A percentile compares a stretch with the other conserved stretches of the same genome.
phyloP scores from a whole-genome alignment of 345 rosid genomes.

The Lenwebbia sp. region DNA sequence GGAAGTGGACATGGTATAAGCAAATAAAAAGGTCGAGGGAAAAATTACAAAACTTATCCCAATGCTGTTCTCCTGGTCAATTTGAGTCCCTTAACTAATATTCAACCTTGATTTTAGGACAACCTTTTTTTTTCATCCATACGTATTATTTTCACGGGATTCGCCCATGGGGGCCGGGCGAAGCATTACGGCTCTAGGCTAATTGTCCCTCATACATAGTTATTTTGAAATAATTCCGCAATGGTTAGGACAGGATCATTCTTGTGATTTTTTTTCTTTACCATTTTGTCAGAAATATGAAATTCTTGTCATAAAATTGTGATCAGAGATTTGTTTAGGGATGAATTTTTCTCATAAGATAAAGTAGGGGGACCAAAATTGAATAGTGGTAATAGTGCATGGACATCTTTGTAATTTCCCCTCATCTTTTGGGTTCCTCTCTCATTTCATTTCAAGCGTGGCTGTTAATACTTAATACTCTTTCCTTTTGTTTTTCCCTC shows the following conservation, averaged over 20 bases:
- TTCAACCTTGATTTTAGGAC: not conserved
- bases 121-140: not conserved
- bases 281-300: not conserved
- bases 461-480: not conserved
- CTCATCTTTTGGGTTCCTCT: not conserved
- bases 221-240: not conserved
- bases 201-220: not conserved
- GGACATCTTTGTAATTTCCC: not conserved
- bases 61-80: not conserved
- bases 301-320: not conserved
- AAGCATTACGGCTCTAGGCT: not conserved
- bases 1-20: not conserved
- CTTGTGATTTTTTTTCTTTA: not conserved
- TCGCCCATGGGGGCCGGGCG: rapidly evolving
- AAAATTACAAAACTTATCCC: not conserved
- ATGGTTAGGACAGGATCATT: not conserved
- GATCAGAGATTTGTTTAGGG: not conserved
- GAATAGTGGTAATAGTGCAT: not conserved
- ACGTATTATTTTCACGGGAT: not conserved
- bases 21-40: not conserved
- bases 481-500: not conserved
- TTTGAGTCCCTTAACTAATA: not conserved
- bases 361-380: not conserved
- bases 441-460: not conserved
- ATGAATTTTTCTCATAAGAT: not conserved